These are phyloP conservation scores for Candida glaebosa DNA, from an alignment of 805 yeast genomes.

Conservation along the genomic window DNA sequence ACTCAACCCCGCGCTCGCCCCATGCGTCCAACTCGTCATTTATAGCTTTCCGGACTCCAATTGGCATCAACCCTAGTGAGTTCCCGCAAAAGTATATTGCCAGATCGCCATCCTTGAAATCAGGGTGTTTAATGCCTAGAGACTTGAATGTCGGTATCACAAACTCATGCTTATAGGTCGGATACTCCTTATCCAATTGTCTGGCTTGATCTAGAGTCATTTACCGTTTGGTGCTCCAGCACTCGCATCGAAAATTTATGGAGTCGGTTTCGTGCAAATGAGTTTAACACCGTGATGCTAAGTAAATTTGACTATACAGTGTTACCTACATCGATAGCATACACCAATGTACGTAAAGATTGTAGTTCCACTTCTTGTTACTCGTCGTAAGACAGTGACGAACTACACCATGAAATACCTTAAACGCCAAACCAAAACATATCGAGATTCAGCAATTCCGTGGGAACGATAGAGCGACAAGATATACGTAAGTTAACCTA, in stretches of 20 bases:
- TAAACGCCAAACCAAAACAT: too few species aligned
- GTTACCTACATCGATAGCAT: too few species aligned
- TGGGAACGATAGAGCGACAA: too few species aligned
- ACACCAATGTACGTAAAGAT: too few species aligned
- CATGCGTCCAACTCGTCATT: constrained; percentile 75
- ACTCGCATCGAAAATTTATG: constrained; percentile 1
- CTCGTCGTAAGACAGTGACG: too few species aligned
- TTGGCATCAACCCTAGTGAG: constrained; percentile 91
- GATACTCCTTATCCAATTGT: constrained; percentile 38
- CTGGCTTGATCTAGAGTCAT: constrained; percentile 16
- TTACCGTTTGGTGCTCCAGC: not conserved
- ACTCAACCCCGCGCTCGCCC: constrained; percentile 76
- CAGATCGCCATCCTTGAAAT: constrained; percentile 12
- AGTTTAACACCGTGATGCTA: too few species aligned
- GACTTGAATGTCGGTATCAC: constrained; percentile 64
- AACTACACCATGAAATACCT: too few species aligned
- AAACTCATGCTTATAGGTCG: constrained; percentile 45
- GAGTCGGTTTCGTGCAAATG: too few species aligned
- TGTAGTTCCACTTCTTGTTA: too few species aligned
- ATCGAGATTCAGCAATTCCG: too few species aligned
- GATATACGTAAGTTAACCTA: too few species aligned
- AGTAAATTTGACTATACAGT: too few species aligned
- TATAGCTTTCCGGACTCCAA: constrained; percentile 52
- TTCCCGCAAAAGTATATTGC: constrained; percentile 82
- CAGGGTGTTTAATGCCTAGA: constrained; percentile 43